Percentiles rank a stretch among this genome's conserved stretches.
These are phyloP conservation scores for Dactylellina drechsleri DNA, from an alignment of 2,329 filamentous ascomycete species.

Conservation along the genomic window DNA sequence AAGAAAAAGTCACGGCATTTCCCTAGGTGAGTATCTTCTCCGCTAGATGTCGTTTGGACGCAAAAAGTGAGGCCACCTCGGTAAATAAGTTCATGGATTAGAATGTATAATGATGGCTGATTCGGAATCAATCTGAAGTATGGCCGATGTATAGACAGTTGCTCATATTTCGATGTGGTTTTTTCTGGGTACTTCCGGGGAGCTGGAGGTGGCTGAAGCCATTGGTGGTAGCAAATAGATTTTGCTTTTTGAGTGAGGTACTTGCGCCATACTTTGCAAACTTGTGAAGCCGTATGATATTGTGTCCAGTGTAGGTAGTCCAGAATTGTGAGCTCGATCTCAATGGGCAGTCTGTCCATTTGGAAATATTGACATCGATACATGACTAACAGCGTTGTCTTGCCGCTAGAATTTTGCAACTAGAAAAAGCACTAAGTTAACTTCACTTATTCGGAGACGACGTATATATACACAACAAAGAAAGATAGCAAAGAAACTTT, in stretches of 20 bases:
- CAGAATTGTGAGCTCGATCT: slow-evolving; percentile 39
- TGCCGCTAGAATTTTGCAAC: too few relatives aligned
- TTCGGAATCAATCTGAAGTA: slow-evolving; percentile 17
- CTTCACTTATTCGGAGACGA: too few relatives aligned
- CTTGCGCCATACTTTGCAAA: slow-evolving; percentile 38
- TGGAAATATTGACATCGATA: too few relatives aligned
- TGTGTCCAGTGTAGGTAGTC: slow-evolving; percentile 47
- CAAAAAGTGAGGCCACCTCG: slow-evolving; percentile 37
- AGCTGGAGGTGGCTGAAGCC: slow-evolving; percentile 7
- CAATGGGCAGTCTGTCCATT: slow-evolving; percentile 22
- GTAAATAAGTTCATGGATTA: slow-evolving; percentile 39
- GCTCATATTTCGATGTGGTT: not conserved
- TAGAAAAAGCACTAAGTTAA: too few relatives aligned
- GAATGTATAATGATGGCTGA: slow-evolving; percentile 14
- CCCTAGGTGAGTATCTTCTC: slow-evolving; percentile 26
- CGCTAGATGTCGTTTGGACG: slow-evolving; percentile 29
- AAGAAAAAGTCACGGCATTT: slow-evolving; percentile 25
- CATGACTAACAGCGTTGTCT: too few relatives aligned
- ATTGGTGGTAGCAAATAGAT: slow-evolving; percentile 35
- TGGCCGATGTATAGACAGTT: slow-evolving; percentile 12
- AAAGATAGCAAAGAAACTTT: too few relatives aligned
- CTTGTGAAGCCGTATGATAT: slow-evolving; percentile 40
- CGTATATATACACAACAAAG: too few relatives aligned
- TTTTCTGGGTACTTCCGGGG: slow-evolving; percentile 15
- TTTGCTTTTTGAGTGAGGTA: slow-evolving; percentile 35